Conservation (phyloP, 1,139 yeast genomes). For the Kurtzmaniella natalensis region DNA sequence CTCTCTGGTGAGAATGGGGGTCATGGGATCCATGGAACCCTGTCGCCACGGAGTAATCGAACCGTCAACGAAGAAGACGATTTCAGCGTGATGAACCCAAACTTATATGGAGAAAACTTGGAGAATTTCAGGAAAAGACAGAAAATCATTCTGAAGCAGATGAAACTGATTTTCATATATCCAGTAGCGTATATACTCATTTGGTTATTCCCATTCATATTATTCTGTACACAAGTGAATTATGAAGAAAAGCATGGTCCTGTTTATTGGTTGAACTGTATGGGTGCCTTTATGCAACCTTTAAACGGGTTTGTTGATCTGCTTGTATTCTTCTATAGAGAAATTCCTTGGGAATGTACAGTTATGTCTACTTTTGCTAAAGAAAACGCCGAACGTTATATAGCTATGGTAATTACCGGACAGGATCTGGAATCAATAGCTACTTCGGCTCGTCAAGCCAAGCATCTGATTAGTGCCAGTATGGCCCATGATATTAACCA, state of each 20-base stretch:
- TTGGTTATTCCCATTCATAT: slow-evolving; percentile 80
- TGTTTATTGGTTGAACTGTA: slow-evolving; percentile 59
- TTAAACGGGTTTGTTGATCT: slow-evolving; percentile 77
- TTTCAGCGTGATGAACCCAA: slow-evolving; percentile 16
- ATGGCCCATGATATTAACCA: slow-evolving; percentile 21
- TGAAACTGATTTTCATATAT: slow-evolving; percentile 75
- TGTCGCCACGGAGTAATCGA: too few species aligned
- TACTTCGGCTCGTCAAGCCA: slow-evolving; percentile 23
- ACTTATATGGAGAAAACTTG: slow-evolving; percentile 57
- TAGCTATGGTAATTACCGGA: slow-evolving; percentile 13
- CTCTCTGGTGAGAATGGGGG: too few species aligned
- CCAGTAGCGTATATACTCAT: slow-evolving; percentile 76
- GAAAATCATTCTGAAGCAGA: slow-evolving; percentile 66
- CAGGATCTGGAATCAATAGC: slow-evolving; percentile 20
- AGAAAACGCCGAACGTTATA: slow-evolving; percentile 31
- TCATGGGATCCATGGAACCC: too few species aligned
- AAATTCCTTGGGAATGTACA: slow-evolving; percentile 67
- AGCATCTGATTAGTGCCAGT: slow-evolving; percentile 23
- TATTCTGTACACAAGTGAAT: slow-evolving; percentile 55
- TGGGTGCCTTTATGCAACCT: slow-evolving; percentile 77
- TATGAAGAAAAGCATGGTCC: slow-evolving; percentile 48
- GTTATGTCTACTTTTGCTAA: slow-evolving; percentile 36
- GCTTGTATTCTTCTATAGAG: slow-evolving; percentile 69
- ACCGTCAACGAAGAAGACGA: background rate
- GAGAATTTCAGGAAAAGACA: slow-evolving; percentile 58